Evolutionary conservation across 192 early-diverging fungal species (phyloP).

Genomic region (Pilaira anomala): DNA sequence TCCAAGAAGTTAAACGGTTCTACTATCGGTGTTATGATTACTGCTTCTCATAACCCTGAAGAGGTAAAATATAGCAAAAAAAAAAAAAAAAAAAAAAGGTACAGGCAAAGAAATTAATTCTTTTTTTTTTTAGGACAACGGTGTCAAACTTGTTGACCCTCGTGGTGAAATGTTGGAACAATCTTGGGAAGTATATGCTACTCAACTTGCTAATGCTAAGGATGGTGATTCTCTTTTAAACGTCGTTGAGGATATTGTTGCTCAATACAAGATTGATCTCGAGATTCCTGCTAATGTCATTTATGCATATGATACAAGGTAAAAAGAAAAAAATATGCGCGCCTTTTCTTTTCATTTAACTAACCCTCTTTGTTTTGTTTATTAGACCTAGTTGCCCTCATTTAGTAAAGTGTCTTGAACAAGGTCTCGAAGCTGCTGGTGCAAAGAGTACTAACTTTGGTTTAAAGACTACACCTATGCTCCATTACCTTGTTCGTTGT

Average conservation of each 20-base stretch:
- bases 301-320: slow-evolving; percentile 91
- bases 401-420: slow-evolving; percentile 75
- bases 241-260: slow-evolving; percentile 62
- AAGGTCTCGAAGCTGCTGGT: slow-evolving; percentile 74
- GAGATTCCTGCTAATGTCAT: slow-evolving; percentile 68
- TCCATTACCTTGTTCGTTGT: slow-evolving; percentile 74
- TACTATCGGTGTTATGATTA: slow-evolving; percentile 95
- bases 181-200: slow-evolving; percentile 92
- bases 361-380: neutral
- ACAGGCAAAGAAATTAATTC: neutral
- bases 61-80: slow-evolving; percentile 52
- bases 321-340: slow-evolving; percentile 11
- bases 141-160: slow-evolving; percentile 97
- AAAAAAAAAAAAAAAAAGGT: neutral
- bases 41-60: slow-evolving; percentile 97
- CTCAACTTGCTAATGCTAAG: slow-evolving; percentile 81
- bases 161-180: slow-evolving; percentile 97
- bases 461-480: slow-evolving; percentile 91
- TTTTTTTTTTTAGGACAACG: slow-evolving; percentile 75
- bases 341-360: neutral
- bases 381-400: slow-evolving; percentile 79
- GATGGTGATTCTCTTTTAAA: slow-evolving; percentile 59
- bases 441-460: slow-evolving; percentile 77
- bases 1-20: slow-evolving; percentile 83
- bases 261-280: slow-evolving; percentile 68